phyloP scores from a whole-genome alignment of 139 green algal species.

The Chlamydomonas asymmetrica region DNA sequence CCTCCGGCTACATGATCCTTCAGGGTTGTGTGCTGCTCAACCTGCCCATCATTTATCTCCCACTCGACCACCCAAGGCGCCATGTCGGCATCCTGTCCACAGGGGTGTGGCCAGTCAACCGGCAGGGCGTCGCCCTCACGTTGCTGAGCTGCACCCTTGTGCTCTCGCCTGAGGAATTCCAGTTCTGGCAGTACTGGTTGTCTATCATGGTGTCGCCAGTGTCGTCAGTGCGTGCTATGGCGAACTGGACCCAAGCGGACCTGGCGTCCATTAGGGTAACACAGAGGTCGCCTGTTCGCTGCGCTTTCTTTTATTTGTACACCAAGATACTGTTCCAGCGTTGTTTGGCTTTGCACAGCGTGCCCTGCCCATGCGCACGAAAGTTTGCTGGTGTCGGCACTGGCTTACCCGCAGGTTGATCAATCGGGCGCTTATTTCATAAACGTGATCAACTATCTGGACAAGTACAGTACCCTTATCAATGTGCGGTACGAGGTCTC shows the following conservation, averaged over 20 bases:
- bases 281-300: too few species aligned
- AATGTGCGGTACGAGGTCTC: conserved; percentile 16
- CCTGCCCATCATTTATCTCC: conserved; percentile 23
- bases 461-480: conserved; percentile 7
- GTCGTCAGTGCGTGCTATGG: neutral
- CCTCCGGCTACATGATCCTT: conserved; percentile 6
- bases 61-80: conserved; percentile 17
- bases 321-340: too few species aligned
- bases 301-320: too few species aligned
- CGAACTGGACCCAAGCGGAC: conserved; percentile 11
- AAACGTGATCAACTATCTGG: neutral
- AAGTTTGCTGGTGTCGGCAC: too few species aligned
- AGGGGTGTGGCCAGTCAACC: conserved; percentile 19
- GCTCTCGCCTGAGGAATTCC: conserved; percentile 12
- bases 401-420: too few species aligned
- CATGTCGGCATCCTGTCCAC: conserved; percentile 16
- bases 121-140: neutral
- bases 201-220: conserved; percentile 20
- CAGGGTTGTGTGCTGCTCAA: conserved; percentile 18
- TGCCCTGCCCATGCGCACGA: too few species aligned
- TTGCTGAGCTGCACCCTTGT: conserved; percentile 17
- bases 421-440: conserved; percentile 22
- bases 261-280: too few species aligned
- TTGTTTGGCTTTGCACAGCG: too few species aligned
- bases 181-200: conserved; percentile 28